phyloP scores from a whole-genome alignment of 2,329 filamentous ascomycete genomes.

The Exophiala aquamarina region DNA sequence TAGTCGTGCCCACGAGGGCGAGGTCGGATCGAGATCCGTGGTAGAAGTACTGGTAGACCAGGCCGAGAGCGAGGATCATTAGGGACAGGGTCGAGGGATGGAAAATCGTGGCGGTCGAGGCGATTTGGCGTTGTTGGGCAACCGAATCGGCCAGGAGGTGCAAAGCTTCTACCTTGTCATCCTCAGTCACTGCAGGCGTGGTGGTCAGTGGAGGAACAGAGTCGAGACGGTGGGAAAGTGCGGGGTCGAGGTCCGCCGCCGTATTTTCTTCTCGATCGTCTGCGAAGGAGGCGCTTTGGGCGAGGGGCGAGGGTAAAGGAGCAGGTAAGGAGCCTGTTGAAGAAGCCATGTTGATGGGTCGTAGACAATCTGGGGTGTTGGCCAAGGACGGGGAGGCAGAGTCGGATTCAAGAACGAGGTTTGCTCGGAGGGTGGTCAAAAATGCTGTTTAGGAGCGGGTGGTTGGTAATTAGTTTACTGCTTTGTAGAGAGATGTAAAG shows the following conservation, averaged over 20 bases:
- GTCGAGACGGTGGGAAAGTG: conserved; percentile 21
- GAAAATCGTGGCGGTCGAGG: conserved; percentile 62
- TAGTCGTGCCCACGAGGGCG: conserved; percentile 57
- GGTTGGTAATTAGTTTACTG: no score
- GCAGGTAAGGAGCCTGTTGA: conserved; percentile 38
- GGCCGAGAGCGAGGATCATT: conserved; percentile 38
- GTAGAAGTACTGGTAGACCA: conserved; percentile 42
- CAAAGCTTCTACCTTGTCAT: conserved; percentile 67
- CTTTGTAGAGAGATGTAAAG: no score
- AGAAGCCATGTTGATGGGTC: conserved; percentile 45
- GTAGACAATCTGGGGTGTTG: conserved; percentile 62
- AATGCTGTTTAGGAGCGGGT: no score
- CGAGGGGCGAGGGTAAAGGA: conserved; percentile 38
- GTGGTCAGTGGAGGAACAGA: conserved; percentile 34
- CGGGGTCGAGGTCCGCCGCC: neutral
- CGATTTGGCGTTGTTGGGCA: conserved; percentile 74
- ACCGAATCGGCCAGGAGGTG: conserved; percentile 77
- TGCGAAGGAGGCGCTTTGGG: conserved; percentile 6
- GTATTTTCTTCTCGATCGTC: conserved; percentile 4
- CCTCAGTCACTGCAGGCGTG: conserved; percentile 35
- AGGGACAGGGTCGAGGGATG: conserved; percentile 53
- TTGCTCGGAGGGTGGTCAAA: conserved; percentile 77
- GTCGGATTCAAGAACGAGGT: conserved; percentile 66
- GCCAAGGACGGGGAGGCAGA: conserved; percentile 63
- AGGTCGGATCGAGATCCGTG: conserved; percentile 46